Evolutionary conservation across 805 yeast genomes (phyloP), one percentile per base, ranked within the genome.

Genomic region (Yamadazyma akitaensis): DNA sequence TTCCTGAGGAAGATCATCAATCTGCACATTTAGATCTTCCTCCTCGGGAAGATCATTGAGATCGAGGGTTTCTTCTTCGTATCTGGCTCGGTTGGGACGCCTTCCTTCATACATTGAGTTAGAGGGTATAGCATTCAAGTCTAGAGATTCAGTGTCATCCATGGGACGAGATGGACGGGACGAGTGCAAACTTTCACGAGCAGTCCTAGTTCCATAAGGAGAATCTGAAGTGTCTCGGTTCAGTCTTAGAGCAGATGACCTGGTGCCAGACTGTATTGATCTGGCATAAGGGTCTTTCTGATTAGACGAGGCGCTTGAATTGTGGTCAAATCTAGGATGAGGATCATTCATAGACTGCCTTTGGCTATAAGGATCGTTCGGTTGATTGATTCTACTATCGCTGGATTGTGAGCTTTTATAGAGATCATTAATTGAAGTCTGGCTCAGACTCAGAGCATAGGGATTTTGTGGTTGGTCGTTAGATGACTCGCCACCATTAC

Each of bases 111-210:
- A 51, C 53, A 61, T 59, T 16, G 49, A 40, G 48, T 60, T 59
- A 3, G 70, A 54, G 3, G 75, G 74, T 31, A 70, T 60, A 13
- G 62, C 65, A 53, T 72, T 71, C 47, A 71, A 57, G 47, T 70
- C 75, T 33, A 69, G 61, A 5, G 68, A 57, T 46, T 68, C 72
- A 25, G 57, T 63, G 45, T 66, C 73, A 26, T 47, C 56, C 10
- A 38, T 28, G 18, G 39, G 24, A 10, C 41, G 16, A 9, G 39
- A 21, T 12, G 38, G 17, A 24, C 38, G 31, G 14, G 32, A 11
- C 11, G 38, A 16, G 32, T 28, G 32, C 32, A 28, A 5, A 11
- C 32, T 28, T 3, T 18, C 21, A 41, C 44, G 44, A 34, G 39
- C 33, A 16, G 43, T 33, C 19, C 38, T 40, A 36, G 13, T 9